Evolutionary conservation across 345 rosid genomes (phyloP).

Genomic region (Raphanus sativus): DNA sequence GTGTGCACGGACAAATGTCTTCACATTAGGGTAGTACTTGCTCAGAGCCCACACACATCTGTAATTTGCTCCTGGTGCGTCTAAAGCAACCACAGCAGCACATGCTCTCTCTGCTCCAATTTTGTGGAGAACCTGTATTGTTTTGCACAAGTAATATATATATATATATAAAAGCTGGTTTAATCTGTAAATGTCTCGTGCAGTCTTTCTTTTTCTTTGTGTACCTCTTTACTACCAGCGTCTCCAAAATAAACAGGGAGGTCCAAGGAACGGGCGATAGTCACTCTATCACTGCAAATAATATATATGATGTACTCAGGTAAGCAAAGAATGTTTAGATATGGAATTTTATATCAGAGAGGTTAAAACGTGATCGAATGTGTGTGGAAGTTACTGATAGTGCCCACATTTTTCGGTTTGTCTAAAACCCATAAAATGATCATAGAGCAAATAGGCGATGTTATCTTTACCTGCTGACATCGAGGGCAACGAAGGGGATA

Average conservation of each 20-base stretch:
- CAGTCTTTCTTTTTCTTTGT: neutral
- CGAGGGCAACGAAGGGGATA: slow-evolving; percentile 97
- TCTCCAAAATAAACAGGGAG: slow-evolving; percentile 98
- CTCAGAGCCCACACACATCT: slow-evolving; percentile 98
- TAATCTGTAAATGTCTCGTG: neutral
- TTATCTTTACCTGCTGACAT: slow-evolving; percentile 75
- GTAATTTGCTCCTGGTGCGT: slow-evolving; percentile 97
- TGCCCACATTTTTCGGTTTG: neutral
- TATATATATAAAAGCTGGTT: neutral
- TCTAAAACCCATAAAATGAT: no score
- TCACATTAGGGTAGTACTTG: slow-evolving; percentile 95
- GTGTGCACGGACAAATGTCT: slow-evolving; percentile 96
- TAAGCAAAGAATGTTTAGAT: neutral
- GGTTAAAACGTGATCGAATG: neutral
- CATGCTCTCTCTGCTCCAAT: slow-evolving; percentile 96
- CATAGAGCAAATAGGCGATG: neutral
- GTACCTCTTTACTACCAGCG: slow-evolving; percentile 98
- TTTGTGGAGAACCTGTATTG: slow-evolving; percentile 85
- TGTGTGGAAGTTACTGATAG: neutral
- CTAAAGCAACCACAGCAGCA: slow-evolving; percentile 93
- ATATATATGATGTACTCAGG: slow-evolving; percentile 18
- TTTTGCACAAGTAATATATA: neutral
- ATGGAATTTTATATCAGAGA: neutral
- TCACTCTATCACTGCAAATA: slow-evolving; percentile 86
- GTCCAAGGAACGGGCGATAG: slow-evolving; percentile 88